Base-by-base conservation (phyloP, 2,329 filamentous ascomycete genomes). In the Penicillium sp. region DNA sequence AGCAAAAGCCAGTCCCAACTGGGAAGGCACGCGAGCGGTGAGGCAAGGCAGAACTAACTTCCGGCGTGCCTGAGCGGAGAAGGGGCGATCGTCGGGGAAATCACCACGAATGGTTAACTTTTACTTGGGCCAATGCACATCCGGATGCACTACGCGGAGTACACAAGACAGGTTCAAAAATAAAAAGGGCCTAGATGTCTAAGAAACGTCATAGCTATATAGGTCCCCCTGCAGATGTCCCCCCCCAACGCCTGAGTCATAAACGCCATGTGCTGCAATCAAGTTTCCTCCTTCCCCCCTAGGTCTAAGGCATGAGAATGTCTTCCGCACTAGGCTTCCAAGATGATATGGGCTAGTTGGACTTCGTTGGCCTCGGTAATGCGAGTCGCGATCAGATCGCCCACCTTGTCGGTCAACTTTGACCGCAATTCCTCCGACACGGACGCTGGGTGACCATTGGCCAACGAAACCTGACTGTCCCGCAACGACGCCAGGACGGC, bases 401-500 rank as follows among this genome's bases (percentile, higher is more conserved):
- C 78, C 28, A 80, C 65, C 58, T 74, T 77, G 14, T 69, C 72
- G 23, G 52, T 59, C 34, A 80, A 54, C 45, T 64, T 67, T n/a
- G 65, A 64, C 23, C 67, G 72, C 40, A 77, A 53, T 33, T 77
- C 72, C 11, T 69, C 72, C 18, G 68, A 71, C 16, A 75, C 67
- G 14, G 66, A 65, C 33, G 70, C 69, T 7, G 66, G 62, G 51
- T 74, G 66, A 0, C 77, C 77, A 62, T 79, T 80, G 31, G 71
- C 67, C 34, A 74, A 61, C 5, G 70, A 66, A 9, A 65, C 54
- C 16, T 67, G 70, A 19, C 82, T 79, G 48, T 79, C 75, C 52
- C 81, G 80, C 21, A 90, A 66, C 5, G 75, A 77, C 26, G 79
- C 75, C 51, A 90, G 71, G 0, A 82, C 81, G 48, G 77, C 77